A percentile compares a stretch with the other conserved stretches of the same genome.
Conservation (phyloP, 2,329 filamentous ascomycete species). For the Monilinia aucupariae region DNA sequence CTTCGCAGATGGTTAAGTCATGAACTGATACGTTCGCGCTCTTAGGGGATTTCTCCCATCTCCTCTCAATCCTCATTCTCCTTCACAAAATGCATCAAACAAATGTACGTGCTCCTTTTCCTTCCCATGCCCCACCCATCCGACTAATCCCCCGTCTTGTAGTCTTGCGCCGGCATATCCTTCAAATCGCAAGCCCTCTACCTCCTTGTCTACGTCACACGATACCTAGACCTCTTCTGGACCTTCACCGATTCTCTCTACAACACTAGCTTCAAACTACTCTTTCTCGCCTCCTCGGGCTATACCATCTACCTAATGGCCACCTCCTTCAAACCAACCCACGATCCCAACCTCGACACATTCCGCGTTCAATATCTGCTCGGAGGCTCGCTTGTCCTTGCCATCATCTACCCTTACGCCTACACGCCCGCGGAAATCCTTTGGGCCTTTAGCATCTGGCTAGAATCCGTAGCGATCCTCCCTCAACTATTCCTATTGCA, state of each 20-base stretch:
- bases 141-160: constrained; percentile 9
- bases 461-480: constrained; percentile 92
- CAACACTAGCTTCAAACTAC: constrained; percentile 91
- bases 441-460: constrained; percentile 98
- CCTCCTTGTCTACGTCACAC: constrained; percentile 84
- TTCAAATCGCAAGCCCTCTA: constrained; percentile 98
- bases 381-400: constrained; percentile 71
- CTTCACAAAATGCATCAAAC: constrained; percentile 94
- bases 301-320: constrained; percentile 99
- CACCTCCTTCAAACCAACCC: constrained; percentile 93
- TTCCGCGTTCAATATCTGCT: constrained; percentile 96
- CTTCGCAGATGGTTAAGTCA: neutral
- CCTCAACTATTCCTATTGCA: constrained; percentile 98
- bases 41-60: constrained; percentile 88
- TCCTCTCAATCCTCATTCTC: constrained; percentile 88
- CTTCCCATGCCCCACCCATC: constrained; percentile 2
- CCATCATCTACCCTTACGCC: constrained; percentile 75
- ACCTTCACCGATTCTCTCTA: constrained; percentile 66
- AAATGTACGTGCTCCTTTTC: constrained; percentile 55
- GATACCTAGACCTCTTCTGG: constrained; percentile 92
- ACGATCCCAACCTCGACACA: constrained; percentile 94
- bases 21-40: constrained; percentile 15
- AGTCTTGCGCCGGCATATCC: constrained; percentile 78
- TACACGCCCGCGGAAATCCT: constrained; percentile 81
- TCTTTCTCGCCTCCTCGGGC: constrained; percentile 83